phyloP scores from a whole-genome alignment of 768 basidiomycete species.

The Roridomyces roridus region DNA sequence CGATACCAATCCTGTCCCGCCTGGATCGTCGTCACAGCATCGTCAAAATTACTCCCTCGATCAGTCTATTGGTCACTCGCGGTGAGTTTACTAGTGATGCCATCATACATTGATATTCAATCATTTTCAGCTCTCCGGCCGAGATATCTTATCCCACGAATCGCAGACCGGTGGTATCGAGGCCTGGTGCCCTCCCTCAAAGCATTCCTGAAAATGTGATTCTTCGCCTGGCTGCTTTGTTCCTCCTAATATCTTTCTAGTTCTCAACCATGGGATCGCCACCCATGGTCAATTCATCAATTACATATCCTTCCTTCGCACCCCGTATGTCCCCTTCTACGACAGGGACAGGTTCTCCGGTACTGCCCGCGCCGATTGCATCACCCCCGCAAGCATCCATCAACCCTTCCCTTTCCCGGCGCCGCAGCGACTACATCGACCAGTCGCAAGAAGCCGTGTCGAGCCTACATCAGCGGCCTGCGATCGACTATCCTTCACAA shows the following conservation, averaged over 20 bases:
- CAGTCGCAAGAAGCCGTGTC: constrained; percentile 72
- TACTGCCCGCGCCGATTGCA: constrained; percentile 51
- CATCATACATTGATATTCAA: background rate
- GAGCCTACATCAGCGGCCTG: constrained; percentile 49
- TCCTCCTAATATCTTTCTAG: constrained; percentile 33
- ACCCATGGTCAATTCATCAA: constrained; percentile 49
- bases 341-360: constrained; percentile 44
- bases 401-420: constrained; percentile 75
- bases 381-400: constrained; percentile 88
- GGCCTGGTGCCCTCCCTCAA: constrained; percentile 40
- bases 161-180: constrained; percentile 24
- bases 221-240: constrained; percentile 1
- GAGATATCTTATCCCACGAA: constrained; percentile 36
- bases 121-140: constrained; percentile 43
- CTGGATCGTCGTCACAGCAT: constrained; percentile 28
- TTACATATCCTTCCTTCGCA: constrained; percentile 61
- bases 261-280: constrained; percentile 41
- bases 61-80: constrained; percentile 45
- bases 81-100: constrained; percentile 35
- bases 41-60: constrained; percentile 46
- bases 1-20: constrained; percentile 28
- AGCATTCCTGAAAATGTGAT: constrained; percentile 57
- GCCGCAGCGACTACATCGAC: constrained; percentile 83
- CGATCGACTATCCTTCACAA: constrained; percentile 83
- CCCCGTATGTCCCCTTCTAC: constrained; percentile 43